Conservation (phyloP, 2,329 filamentous ascomycete species). For the Botryotinia convoluta region DNA sequence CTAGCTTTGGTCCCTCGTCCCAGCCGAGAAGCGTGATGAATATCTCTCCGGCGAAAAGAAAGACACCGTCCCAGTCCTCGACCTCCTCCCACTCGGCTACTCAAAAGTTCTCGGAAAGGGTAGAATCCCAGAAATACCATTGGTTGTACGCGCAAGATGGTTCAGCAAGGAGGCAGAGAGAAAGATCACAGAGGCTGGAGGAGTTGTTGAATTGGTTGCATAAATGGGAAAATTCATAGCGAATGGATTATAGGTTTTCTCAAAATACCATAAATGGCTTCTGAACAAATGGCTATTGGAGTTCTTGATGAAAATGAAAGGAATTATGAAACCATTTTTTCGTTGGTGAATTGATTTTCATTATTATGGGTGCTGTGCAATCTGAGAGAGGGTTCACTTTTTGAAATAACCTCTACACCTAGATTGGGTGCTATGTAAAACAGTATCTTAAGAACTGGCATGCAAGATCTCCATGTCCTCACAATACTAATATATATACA, state of each 20-base stretch:
- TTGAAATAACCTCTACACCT: background rate
- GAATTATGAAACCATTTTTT: constrained; percentile 17
- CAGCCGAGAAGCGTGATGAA: constrained; percentile 86
- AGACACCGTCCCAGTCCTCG: constrained; percentile 94
- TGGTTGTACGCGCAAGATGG: constrained; percentile 93
- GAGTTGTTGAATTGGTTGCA: constrained; percentile 92
- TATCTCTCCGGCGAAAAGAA: constrained; percentile 78
- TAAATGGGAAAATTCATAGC: constrained; percentile 47
- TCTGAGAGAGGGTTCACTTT: background rate
- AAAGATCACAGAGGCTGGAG: constrained; percentile 98
- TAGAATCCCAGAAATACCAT: constrained; percentile 84
- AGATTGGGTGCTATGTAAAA: constrained; percentile 18
- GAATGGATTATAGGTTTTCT: constrained; percentile 24
- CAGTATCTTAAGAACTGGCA: constrained; percentile 25
- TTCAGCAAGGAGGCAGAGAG: constrained; percentile 94
- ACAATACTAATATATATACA: constrained; percentile 26
- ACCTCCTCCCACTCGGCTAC: constrained; percentile 96
- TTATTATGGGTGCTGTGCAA: background rate
- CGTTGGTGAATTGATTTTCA: constrained; percentile 22
- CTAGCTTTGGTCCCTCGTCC: constrained; percentile 93
- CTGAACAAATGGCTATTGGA: constrained; percentile 21
- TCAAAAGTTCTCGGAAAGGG: constrained; percentile 99
- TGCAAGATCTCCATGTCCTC: constrained; percentile 11
- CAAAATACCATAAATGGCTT: constrained; percentile 20
- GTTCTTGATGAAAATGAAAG: constrained; percentile 24